Base-by-base conservation (phyloP, 2,329 filamentous ascomycete genomes). In the Tolypocladium tropicale region DNA sequence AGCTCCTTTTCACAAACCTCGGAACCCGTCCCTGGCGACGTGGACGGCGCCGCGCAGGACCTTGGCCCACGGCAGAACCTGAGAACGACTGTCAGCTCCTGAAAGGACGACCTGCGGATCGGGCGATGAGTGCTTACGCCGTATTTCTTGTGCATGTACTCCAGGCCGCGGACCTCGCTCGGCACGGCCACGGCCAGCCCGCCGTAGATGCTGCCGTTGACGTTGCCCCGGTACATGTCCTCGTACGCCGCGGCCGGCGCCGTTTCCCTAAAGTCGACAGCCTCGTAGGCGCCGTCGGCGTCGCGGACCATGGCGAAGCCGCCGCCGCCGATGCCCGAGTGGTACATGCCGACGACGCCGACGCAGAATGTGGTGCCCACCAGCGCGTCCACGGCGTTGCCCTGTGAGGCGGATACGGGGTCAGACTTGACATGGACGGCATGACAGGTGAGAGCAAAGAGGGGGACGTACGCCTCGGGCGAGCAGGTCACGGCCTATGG, bases 201-300 rank as follows among this genome's bases (percentile, higher is more conserved):
- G 3, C 89, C 88, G 32, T 75, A 76, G 1, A 93, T 75, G 55
- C 89, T 91, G 1, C 80, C 83, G 2, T 78, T 70, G 1, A 79
- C 76, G 60, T 94, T 86, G 55, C 84, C 83, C 57, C 82, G 78
- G 69, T 87, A 97, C 93, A 97, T 97, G 64, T 95, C 83, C 70
- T 91, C 78, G 61, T 79, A 85, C 0, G 91, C 89, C 0, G 89
- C 88, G 0, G 86, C 88, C 0, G 93, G 93, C 0, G 93, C 93
- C 0, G 87, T 84, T 70, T 97, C 93, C 51, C 93, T 80, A 67
- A 95, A 97, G 71, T 97, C 93, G 62, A 97, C 84, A 57, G 86
- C 85, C 66, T 95, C 90, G 67, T 92, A 95, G 21, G 77, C 76
- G n/a, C 90, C 90, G 57, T 89, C 76, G 18, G 82, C 74, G 36